phyloP scores from a whole-genome alignment of 345 rosid genomes.

The Ceriops tagal region DNA sequence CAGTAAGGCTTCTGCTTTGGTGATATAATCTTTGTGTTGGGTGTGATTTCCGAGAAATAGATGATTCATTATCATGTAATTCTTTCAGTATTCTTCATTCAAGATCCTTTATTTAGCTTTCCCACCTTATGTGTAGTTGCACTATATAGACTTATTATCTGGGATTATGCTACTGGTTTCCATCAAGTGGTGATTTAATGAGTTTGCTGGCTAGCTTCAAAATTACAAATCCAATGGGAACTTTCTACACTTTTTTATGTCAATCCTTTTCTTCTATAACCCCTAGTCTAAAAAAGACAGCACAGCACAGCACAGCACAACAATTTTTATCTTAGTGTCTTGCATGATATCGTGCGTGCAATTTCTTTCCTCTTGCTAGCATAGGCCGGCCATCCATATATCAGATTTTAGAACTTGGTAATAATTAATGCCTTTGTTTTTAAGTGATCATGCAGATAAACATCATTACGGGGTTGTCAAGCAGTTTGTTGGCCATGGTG shows the following conservation, averaged over 20 bases:
- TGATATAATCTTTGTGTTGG: not conserved
- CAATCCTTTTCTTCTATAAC: too few species aligned
- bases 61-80: not conserved
- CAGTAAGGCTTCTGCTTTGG: conserved; percentile 55
- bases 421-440: conserved; percentile 14
- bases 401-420: not conserved
- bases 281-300: too few species aligned
- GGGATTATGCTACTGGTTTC: not conserved
- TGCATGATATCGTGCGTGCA: not conserved
- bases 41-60: not conserved
- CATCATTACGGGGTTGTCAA: conserved; percentile 68
- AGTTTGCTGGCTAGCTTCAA: conserved; percentile 4
- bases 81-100: not conserved
- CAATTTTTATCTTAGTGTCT: not conserved
- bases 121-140: not conserved
- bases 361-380: too few species aligned
- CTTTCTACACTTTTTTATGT: too few species aligned
- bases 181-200: conserved; percentile 1
- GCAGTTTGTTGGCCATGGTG: conserved; percentile 91
- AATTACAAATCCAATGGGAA: not conserved
- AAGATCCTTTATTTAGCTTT: not conserved
- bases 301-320: not conserved
- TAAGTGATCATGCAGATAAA: conserved; percentile 86
- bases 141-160: not conserved
- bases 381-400: too few species aligned